Evolutionary conservation across 23 red algal genomes (phyloP).

Genomic region (Gracilaria domingensis): DNA sequence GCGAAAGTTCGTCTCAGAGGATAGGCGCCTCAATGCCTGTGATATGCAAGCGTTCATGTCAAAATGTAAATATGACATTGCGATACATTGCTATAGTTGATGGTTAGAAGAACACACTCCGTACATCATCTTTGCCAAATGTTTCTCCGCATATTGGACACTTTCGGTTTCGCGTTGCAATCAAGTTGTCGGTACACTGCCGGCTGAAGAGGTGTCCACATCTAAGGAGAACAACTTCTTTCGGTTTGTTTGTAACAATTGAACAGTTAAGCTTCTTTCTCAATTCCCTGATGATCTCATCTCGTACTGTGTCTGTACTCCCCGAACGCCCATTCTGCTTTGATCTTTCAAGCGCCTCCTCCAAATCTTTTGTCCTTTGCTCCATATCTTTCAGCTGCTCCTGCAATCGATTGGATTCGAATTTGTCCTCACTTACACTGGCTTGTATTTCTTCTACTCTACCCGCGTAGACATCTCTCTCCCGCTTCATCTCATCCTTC

Average conservation of each 20-base stretch:
- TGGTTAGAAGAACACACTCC: constrained; percentile 87
- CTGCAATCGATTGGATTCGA: constrained; percentile 48
- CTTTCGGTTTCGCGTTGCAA: constrained; percentile 94
- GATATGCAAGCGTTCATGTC: not conserved
- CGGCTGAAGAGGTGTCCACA: constrained; percentile 98
- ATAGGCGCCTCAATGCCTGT: not conserved
- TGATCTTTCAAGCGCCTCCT: constrained; percentile 47
- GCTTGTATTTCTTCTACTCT: constrained; percentile 53
- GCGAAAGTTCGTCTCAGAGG: not conserved
- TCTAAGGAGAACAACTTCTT: constrained; percentile 87
- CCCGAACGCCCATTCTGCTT: constrained; percentile 50
- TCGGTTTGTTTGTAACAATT: constrained; percentile 76
- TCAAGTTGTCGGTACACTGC: constrained; percentile 90
- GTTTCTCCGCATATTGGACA: constrained; percentile 91
- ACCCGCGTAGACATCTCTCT: constrained; percentile 54
- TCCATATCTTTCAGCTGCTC: constrained; percentile 47
- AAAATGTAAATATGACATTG: not conserved
- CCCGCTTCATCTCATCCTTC: constrained; percentile 70
- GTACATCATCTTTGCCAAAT: constrained; percentile 90
- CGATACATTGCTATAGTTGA: not conserved
- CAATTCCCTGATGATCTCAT: constrained; percentile 84
- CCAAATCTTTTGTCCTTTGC: constrained; percentile 32
- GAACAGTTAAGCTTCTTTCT: constrained; percentile 89
- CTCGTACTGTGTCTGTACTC: constrained; percentile 62
- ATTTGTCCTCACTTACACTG: constrained; percentile 49